Evolutionary conservation across 1,284 basidiomycete genomes (phyloP).

Genomic region (Dichomitus squalens): DNA sequence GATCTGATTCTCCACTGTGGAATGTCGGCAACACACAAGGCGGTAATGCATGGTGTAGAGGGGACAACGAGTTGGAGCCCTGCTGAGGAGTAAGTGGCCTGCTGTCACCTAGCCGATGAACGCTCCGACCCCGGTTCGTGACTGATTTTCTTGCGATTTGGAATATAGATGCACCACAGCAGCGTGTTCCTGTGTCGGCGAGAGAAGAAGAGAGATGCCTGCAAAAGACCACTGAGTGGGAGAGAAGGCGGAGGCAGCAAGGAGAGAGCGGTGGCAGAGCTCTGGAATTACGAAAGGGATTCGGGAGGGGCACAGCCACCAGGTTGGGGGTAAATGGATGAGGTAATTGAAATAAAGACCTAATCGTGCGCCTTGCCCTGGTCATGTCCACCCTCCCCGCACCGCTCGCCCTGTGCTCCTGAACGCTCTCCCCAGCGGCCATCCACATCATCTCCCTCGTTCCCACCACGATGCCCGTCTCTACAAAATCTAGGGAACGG

Average conservation of each 20-base stretch:
- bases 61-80: too few relatives aligned
- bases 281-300: background rate
- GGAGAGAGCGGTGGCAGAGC: background rate
- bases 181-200: too few relatives aligned
- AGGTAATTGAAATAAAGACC: background rate
- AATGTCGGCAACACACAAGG: too few relatives aligned
- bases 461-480: slow-evolving; percentile 14
- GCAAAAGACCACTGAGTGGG: too few relatives aligned
- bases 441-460: background rate
- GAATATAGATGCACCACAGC: too few relatives aligned
- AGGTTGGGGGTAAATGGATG: slow-evolving; percentile 5
- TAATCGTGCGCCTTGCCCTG: slow-evolving; percentile 4
- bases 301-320: slow-evolving; percentile 12
- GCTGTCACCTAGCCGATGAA: too few relatives aligned
- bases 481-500: slow-evolving; percentile 13
- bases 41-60: too few relatives aligned
- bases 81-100: too few relatives aligned
- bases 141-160: too few relatives aligned
- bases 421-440: background rate
- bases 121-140: too few relatives aligned
- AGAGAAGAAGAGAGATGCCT: too few relatives aligned
- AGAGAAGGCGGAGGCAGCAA: background rate
- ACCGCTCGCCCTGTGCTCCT: background rate
- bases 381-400: slow-evolving; percentile 5
- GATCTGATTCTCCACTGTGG: too few relatives aligned